Conservation (phyloP, 2,329 filamentous ascomycete genomes). For the Thelonectria olida region DNA sequence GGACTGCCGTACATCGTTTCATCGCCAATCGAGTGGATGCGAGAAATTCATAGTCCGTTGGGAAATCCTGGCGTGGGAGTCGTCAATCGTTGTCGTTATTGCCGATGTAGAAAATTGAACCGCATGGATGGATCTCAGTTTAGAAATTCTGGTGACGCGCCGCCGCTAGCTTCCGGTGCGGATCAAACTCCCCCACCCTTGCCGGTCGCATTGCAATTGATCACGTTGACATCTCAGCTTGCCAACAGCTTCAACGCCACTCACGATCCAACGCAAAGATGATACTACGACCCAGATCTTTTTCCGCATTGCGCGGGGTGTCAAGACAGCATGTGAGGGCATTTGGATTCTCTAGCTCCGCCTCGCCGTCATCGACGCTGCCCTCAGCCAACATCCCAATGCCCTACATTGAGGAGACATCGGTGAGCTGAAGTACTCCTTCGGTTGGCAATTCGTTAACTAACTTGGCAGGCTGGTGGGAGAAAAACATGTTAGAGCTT, state of each 20-base stretch:
- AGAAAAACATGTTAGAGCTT: constrained; percentile 76
- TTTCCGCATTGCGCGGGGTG: constrained; percentile 47
- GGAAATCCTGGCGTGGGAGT: not conserved
- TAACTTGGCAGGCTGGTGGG: constrained; percentile 70
- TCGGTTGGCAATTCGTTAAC: constrained; percentile 18
- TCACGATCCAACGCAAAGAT: constrained; percentile 30
- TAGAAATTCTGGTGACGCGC: constrained; percentile 30
- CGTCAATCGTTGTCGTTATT: not conserved
- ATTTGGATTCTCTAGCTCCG: constrained; percentile 54
- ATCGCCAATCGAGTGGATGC: constrained; percentile 33
- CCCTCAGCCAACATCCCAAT: constrained; percentile 59
- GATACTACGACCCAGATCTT: constrained; percentile 43
- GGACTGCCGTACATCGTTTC: constrained; percentile 38
- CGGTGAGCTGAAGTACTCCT: constrained; percentile 42
- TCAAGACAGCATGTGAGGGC: constrained; percentile 48
- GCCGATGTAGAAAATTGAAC: constrained; percentile 17
- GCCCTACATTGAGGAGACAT: constrained; percentile 64
- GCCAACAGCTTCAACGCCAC: constrained; percentile 15
- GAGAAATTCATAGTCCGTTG: constrained; percentile 28
- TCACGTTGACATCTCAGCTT: not conserved
- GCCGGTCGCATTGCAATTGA: constrained; percentile 27
- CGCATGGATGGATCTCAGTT: constrained; percentile 16
- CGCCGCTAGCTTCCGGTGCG: constrained; percentile 24
- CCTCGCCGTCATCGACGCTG: constrained; percentile 37
- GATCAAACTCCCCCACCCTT: constrained; percentile 37